phyloP scores from a whole-genome alignment of 129 eudicot genomes.

The Cynara cardunculus region DNA sequence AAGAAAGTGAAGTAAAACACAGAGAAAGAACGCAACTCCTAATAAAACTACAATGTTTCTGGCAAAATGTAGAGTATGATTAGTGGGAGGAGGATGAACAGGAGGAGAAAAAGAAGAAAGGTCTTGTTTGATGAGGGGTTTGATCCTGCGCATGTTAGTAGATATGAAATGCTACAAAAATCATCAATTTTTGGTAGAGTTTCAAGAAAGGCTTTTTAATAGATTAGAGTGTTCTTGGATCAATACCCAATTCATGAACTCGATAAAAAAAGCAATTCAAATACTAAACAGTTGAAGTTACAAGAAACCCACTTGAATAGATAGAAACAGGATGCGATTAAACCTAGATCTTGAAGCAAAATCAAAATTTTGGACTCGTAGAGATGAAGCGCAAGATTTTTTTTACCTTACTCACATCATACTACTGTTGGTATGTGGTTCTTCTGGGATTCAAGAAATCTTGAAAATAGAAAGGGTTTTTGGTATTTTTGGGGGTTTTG shows the following conservation, averaged over 20 bases:
- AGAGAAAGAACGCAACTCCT: constrained; percentile 56
- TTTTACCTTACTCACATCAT: constrained; percentile 18
- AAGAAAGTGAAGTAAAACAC: constrained; percentile 58
- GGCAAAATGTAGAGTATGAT: constrained; percentile 39
- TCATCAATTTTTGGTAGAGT: constrained; percentile 6
- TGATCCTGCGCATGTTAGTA: constrained; percentile 25
- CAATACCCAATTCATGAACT: constrained; percentile 15
- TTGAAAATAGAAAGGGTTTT: background rate
- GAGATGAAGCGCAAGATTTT: constrained; percentile 9
- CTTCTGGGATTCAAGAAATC: constrained; percentile 16
- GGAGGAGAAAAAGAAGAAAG: constrained; percentile 34
- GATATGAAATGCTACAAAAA: constrained; percentile 21
- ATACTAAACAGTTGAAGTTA: constrained; percentile 13
- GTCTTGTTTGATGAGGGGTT: constrained; percentile 29
- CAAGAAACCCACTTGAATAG: constrained; percentile 32
- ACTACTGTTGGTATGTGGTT: background rate
- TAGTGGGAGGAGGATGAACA: constrained; percentile 30
- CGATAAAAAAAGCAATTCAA: constrained; percentile 21
- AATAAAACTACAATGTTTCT: constrained; percentile 47
- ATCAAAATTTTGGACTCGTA: constrained; percentile 6
- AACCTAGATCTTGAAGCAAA: constrained; percentile 30
- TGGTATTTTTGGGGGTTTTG: background rate
- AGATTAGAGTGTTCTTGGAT: constrained; percentile 27
- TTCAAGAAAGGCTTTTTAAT: constrained; percentile 23
- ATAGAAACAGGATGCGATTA: background rate